phyloP scores from a whole-genome alignment of 2,329 filamentous ascomycete species.

The Colletotrichum sp. region DNA sequence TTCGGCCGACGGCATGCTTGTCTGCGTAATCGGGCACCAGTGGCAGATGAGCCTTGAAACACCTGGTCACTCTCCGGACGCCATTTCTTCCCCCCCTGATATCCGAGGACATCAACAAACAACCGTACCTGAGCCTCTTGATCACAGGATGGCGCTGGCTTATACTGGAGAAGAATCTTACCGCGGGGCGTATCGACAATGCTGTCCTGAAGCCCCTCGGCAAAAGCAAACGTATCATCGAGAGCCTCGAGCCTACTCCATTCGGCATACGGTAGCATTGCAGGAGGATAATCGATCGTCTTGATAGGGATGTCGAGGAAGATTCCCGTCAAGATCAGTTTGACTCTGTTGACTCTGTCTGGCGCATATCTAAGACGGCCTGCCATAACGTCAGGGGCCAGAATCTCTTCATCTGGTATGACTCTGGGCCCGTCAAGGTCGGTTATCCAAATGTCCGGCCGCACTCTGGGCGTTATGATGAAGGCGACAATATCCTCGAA shows the following conservation, averaged over 20 bases:
- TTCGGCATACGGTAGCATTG: background rate
- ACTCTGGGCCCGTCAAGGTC: too few relatives aligned
- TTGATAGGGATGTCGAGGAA: background rate
- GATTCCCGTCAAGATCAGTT: background rate
- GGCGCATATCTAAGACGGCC: background rate
- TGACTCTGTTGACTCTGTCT: background rate
- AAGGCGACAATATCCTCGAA: too few relatives aligned
- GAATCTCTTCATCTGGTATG: too few relatives aligned
- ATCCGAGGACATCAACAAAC: background rate
- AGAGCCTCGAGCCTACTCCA: too few relatives aligned
- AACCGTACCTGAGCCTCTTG: background rate
- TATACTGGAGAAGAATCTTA: background rate
- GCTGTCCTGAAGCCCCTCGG: background rate
- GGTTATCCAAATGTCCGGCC: too few relatives aligned
- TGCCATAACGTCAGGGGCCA: background rate
- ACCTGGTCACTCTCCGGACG: background rate
- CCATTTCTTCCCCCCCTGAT: background rate
- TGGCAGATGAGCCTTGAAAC: background rate
- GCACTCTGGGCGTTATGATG: too few relatives aligned
- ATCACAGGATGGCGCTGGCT: background rate
- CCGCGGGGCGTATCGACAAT: background rate
- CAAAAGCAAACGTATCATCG: too few relatives aligned
- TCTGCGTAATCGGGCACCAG: background rate
- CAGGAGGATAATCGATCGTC: background rate
- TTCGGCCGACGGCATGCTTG: background rate